phyloP scores from a whole-genome alignment of 805 yeast genomes.

The Tetrapisispora arboricola region DNA sequence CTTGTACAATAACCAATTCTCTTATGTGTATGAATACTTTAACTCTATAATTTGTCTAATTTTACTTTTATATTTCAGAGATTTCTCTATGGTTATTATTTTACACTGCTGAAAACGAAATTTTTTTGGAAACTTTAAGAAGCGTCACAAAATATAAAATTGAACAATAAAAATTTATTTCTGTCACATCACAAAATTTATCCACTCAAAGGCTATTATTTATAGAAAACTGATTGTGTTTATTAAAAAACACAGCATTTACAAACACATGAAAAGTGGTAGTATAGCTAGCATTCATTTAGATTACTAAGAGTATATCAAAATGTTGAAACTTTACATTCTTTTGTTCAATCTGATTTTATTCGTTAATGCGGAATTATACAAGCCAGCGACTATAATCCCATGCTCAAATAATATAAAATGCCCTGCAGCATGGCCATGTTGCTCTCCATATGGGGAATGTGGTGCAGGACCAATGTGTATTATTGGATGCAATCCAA shows the following conservation, averaged over 20 bases:
- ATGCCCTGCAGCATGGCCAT: conserved; percentile 73
- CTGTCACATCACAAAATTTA: too few relatives aligned
- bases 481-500: conserved; percentile 82
- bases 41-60: background rate
- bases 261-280: too few relatives aligned
- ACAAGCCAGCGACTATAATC: conserved; percentile 18
- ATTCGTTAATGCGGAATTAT: conserved; percentile 9
- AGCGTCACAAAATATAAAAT: background rate
- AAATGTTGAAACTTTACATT: too few relatives aligned
- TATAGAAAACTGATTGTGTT: too few relatives aligned
- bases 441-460: conserved; percentile 79
- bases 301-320: too few relatives aligned
- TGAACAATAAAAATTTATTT: too few relatives aligned
- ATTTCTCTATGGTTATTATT: background rate
- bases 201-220: too few relatives aligned
- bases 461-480: conserved; percentile 73
- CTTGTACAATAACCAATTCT: background rate
- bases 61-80: background rate
- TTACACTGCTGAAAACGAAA: too few relatives aligned
- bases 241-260: too few relatives aligned
- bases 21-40: background rate
- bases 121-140: background rate
- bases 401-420: conserved; percentile 13
- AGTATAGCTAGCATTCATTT: too few relatives aligned
- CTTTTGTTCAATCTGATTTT: background rate